Evolutionary conservation across 371 early-diverging fungal genomes (phyloP).

Genomic region (Rhizopus delemar): DNA sequence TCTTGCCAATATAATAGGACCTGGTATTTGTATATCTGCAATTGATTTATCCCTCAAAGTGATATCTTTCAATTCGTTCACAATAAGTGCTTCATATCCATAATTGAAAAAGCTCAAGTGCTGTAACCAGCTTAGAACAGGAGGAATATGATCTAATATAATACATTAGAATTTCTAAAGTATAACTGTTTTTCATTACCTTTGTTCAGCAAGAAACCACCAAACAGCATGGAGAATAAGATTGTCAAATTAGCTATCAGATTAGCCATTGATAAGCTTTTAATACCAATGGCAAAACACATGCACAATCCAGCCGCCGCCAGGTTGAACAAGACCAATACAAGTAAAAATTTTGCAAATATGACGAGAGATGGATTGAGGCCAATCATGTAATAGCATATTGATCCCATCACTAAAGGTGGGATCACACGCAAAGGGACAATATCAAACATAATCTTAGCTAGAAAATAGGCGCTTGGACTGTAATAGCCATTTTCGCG

Average conservation of each 20-base stretch:
- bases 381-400: conserved; percentile 86
- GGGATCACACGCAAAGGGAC: conserved; percentile 83
- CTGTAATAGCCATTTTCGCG: conserved; percentile 83
- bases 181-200: conserved; percentile 26
- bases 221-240: conserved; percentile 88
- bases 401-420: conserved; percentile 79
- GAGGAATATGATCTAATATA: conserved; percentile 43
- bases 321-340: conserved; percentile 80
- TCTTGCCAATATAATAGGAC: conserved; percentile 45
- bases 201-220: conserved; percentile 85
- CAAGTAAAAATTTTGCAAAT: conserved; percentile 80
- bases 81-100: conserved; percentile 86
- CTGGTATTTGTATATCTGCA: conserved; percentile 55
- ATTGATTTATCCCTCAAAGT: conserved; percentile 48
- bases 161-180: conserved; percentile 1
- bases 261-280: conserved; percentile 74
- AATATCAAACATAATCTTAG: conserved; percentile 81
- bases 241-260: conserved; percentile 76
- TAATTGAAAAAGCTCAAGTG: conserved; percentile 84
- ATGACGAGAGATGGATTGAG: conserved; percentile 56
- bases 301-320: conserved; percentile 78
- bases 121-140: conserved; percentile 66
- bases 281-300: conserved; percentile 73
- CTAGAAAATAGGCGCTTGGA: conserved; percentile 69
- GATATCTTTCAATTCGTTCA: conserved; percentile 63